Percentiles rank a stretch among this genome's conserved stretches.
Evolutionary conservation across 148 eudicot genomes (phyloP).

Genomic region (Rhododendron henanense): DNA sequence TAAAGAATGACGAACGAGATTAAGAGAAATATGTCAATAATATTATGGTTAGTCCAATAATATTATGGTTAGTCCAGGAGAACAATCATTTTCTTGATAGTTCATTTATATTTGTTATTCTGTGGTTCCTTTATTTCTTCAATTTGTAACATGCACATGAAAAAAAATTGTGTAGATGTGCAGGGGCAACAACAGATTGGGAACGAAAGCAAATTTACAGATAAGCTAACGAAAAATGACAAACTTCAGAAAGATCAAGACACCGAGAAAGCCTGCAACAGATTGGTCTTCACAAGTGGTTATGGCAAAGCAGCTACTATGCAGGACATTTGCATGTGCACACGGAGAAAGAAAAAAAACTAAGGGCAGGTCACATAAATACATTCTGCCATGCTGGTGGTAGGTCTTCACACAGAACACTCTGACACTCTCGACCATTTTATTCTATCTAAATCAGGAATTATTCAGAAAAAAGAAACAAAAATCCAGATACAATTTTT

Average conservation of each 20-base stretch:
- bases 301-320: not conserved
- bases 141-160: not conserved
- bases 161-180: not conserved
- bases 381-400: not conserved
- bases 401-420: not conserved
- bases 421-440: not conserved
- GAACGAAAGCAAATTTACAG: not conserved
- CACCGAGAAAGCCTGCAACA: not conserved
- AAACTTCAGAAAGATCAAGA: slow-evolving; percentile 4
- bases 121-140: not conserved
- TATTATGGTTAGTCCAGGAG: not conserved
- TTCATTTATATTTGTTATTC: not conserved
- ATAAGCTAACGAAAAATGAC: not conserved
- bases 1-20: not conserved
- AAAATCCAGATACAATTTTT: not conserved
- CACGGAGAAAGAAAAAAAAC: not conserved
- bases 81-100: not conserved
- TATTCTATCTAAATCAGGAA: not conserved
- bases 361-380: not conserved
- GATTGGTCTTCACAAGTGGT: not conserved
- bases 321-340: not conserved
- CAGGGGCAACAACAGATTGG: not conserved
- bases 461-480: not conserved
- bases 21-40: not conserved
- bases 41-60: not conserved